phyloP scores from a whole-genome alignment of 805 yeast species.

The Metschnikowia chrysomelidarum region DNA sequence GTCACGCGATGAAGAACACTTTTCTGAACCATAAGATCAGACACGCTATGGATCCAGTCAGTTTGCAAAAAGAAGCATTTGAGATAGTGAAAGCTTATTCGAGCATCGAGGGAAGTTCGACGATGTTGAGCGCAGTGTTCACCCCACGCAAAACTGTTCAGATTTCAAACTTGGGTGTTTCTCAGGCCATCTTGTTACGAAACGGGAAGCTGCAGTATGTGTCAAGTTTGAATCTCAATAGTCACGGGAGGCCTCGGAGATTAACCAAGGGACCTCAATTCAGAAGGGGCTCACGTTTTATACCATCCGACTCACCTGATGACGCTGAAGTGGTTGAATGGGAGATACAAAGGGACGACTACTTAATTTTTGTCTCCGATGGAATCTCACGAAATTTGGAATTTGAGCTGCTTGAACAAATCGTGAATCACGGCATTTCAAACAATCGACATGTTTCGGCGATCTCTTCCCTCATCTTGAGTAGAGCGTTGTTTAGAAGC shows the following conservation, averaged over 20 bases:
- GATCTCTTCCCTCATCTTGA: slow-evolving; percentile 1
- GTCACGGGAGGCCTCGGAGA: slow-evolving; percentile 1
- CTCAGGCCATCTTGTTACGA: slow-evolving; percentile 6
- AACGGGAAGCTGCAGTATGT: slow-evolving; percentile 1
- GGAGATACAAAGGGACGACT: slow-evolving; percentile 5
- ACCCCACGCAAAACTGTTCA: slow-evolving; percentile 3
- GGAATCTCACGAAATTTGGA: slow-evolving; percentile 3
- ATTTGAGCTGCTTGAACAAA: not conserved
- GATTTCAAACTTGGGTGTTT: slow-evolving; percentile 4
- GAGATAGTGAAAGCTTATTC: not conserved
- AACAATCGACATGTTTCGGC: not conserved
- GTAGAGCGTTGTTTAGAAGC: slow-evolving; percentile 4
- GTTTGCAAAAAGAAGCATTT: slow-evolving; percentile 3
- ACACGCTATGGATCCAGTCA: slow-evolving; percentile 1
- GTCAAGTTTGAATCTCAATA: not conserved
- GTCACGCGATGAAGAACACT: not conserved
- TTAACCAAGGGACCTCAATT: slow-evolving; percentile 1
- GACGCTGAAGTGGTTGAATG: slow-evolving; percentile 2
- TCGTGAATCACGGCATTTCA: not conserved
- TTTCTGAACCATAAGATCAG: not conserved
- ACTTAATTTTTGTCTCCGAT: slow-evolving; percentile 2
- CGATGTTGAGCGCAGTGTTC: slow-evolving; percentile 4
- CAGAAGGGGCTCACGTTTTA: not conserved
- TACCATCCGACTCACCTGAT: not conserved
- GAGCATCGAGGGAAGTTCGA: slow-evolving; percentile 1